Evolutionary conservation across 1,284 basidiomycete genomes (phyloP), one percentile per base, ranked within the genome.

Genomic region (Hemileia vastatrix): DNA sequence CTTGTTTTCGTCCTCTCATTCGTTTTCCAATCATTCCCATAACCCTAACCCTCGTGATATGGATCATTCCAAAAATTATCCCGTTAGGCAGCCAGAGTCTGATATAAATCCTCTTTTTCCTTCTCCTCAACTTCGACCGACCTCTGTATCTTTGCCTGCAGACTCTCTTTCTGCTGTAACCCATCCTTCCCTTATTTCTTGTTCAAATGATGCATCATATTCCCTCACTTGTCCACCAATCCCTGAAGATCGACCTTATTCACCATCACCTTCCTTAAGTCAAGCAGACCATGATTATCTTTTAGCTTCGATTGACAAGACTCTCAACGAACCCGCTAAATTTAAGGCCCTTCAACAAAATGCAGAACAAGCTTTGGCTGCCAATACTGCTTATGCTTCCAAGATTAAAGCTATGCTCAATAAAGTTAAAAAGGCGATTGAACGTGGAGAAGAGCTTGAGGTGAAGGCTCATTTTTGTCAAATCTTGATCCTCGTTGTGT

Each of bases 161-260:
- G 21, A 6, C 44, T n/a, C 32, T 50, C 31, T 40, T 33, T 19
- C 45, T 50, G 24, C 27, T 47, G 32, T 44, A 32, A 13, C 31
- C 48, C 45, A 57, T 57, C 47, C 32, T 33, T 48, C 56, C 40
- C 44, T 32, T 57, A 44, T 48, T 50, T 45, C 21, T 44, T 44
- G 8, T 49, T 47, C 23, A n/a, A 21, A 45, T 8, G 21, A 3
- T 9, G n/a, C 21, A 6, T 8, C 21, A 6, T 45, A 18, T 1
- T n/a, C n/a, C n/a, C 44, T 45, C 13, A 18, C 44, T 45, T 18
- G n/a, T 5, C 44, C 44, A 18, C 21, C 44, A 1, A 45, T 45
- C 44, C n/a, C n/a, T n/a, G n/a, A n/a, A n/a, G n/a, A 1, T 45
- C 1, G 44, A 45, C 21, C 44, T 18, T 18, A 6, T 18, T 45